phyloP scores from a whole-genome alignment of 441 rosid genomes.

The Cnidoscolus chayamansa region DNA sequence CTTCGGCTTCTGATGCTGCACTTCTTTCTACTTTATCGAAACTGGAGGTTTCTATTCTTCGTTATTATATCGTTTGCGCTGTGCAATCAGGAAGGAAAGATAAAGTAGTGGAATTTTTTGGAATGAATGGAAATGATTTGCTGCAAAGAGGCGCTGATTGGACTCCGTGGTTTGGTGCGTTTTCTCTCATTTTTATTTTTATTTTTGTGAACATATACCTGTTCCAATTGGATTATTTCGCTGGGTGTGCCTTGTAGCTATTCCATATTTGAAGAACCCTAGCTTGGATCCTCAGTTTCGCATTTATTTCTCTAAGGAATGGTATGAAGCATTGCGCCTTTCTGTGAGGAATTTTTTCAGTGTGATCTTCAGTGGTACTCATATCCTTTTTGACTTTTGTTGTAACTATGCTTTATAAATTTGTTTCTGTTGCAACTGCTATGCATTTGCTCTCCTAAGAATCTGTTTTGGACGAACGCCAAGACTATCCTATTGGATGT shows the following conservation, averaged over 20 bases:
- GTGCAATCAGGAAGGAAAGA: slow-evolving; percentile 47
- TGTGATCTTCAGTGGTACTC: slow-evolving; percentile 60
- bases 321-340: slow-evolving; percentile 59
- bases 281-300: slow-evolving; percentile 61
- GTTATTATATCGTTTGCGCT: slow-evolving; percentile 51
- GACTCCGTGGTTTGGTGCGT: slow-evolving; percentile 68
- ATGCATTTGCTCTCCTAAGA: not conserved
- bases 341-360: slow-evolving; percentile 65
- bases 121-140: slow-evolving; percentile 46
- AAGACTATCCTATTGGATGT: too few species aligned
- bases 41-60: slow-evolving; percentile 51
- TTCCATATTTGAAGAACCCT: slow-evolving; percentile 61
- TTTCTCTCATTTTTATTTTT: slow-evolving; percentile 6
- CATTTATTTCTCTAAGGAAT: slow-evolving; percentile 61
- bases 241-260: slow-evolving; percentile 37
- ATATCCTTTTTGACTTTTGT: slow-evolving; percentile 48
- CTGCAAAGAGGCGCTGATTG: slow-evolving; percentile 45
- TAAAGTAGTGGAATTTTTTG: slow-evolving; percentile 56
- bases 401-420: not conserved
- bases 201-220: not conserved
- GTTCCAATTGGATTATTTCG: slow-evolving; percentile 11
- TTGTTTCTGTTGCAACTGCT: not conserved
- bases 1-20: slow-evolving; percentile 38
- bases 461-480: too few species aligned
- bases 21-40: slow-evolving; percentile 41